Percentiles rank a stretch among this genome's conserved stretches.
phyloP scores from a whole-genome alignment of 2,329 filamentous ascomycete species.

The Colletotrichum sublineola region DNA sequence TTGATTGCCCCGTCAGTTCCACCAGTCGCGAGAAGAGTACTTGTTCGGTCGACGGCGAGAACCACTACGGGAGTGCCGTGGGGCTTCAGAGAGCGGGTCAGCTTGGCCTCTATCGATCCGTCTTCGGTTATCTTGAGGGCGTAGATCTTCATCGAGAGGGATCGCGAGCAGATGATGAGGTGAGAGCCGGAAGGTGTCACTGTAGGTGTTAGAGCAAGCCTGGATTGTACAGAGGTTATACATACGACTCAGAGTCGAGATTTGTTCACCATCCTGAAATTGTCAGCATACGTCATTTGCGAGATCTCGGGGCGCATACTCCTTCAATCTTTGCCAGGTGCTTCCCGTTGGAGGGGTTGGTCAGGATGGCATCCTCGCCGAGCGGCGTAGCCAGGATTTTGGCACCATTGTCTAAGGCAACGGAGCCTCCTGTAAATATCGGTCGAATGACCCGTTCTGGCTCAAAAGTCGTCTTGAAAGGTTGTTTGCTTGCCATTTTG shows the following conservation, averaged over 20 bases:
- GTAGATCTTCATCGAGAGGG: conserved; percentile 95
- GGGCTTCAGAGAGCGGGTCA: conserved; percentile 86
- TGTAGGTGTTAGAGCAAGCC: conserved; percentile 52
- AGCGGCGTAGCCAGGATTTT: conserved; percentile 87
- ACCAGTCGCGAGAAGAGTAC: conserved; percentile 91
- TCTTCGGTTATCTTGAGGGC: conserved; percentile 72
- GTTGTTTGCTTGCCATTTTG: conserved; percentile 72
- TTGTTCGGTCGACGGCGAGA: conserved; percentile 85
- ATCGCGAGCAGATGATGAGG: conserved; percentile 91
- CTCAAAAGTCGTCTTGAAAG: conserved; percentile 90
- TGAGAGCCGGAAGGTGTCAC: conserved; percentile 91
- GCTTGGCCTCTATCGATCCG: conserved; percentile 72
- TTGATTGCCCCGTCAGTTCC: conserved; percentile 95
- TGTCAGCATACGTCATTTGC: conserved; percentile 44
- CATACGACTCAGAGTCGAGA: conserved; percentile 69
- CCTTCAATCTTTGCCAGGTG: conserved; percentile 90
- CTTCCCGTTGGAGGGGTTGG: conserved; percentile 84
- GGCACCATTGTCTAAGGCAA: conserved; percentile 85
- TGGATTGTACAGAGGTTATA: not conserved
- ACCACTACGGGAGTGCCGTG: conserved; percentile 92
- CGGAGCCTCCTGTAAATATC: conserved; percentile 92
- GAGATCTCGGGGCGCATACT: conserved; percentile 60
- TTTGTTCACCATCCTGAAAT: conserved; percentile 78
- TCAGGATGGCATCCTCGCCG: conserved; percentile 92
- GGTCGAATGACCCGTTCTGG: conserved; percentile 86